Evolutionary conservation across 371 early-diverging fungal species (phyloP).

Genomic region (Rhizopus delemar): DNA sequence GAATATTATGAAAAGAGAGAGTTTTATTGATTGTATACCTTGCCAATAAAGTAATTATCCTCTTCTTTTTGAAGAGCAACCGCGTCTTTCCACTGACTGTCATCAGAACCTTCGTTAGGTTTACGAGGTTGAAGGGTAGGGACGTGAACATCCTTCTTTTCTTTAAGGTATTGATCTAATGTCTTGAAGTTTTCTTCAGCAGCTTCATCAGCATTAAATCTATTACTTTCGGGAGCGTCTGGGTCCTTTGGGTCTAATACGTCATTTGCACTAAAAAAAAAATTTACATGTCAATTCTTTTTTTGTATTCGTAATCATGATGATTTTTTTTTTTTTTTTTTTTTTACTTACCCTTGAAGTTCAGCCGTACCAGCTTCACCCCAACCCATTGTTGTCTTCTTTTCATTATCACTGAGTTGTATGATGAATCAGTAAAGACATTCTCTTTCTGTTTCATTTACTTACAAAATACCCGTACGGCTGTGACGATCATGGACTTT

Average conservation of each 20-base stretch:
- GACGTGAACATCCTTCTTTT: constrained; percentile 30
- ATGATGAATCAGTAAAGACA: background rate
- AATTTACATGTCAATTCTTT: background rate
- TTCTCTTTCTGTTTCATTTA: constrained; percentile 1
- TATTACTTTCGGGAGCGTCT: constrained; percentile 40
- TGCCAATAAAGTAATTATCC: constrained; percentile 62
- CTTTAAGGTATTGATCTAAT: constrained; percentile 72
- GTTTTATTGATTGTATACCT: constrained; percentile 38
- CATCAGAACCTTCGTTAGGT: constrained; percentile 79
- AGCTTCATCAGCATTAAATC: constrained; percentile 44
- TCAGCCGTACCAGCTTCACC: constrained; percentile 56
- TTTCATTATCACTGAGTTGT: constrained; percentile 69
- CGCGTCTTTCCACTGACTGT: constrained; percentile 74
- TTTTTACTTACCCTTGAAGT: constrained; percentile 36
- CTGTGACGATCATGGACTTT: constrained; percentile 79
- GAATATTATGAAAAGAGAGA: constrained; percentile 6
- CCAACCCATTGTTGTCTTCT: constrained; percentile 82
- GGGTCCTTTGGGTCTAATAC: constrained; percentile 38
- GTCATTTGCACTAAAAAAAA: constrained; percentile 35
- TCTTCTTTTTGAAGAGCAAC: constrained; percentile 67
- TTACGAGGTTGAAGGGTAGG: constrained; percentile 48
- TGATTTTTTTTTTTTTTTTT: background rate
- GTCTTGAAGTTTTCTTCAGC: constrained; percentile 74
- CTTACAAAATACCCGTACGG: constrained; percentile 64
- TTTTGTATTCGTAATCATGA: constrained; percentile 7